phyloP scores from a whole-genome alignment of 352 stramenopile species.

The Elongisporangium prolatum region DNA sequence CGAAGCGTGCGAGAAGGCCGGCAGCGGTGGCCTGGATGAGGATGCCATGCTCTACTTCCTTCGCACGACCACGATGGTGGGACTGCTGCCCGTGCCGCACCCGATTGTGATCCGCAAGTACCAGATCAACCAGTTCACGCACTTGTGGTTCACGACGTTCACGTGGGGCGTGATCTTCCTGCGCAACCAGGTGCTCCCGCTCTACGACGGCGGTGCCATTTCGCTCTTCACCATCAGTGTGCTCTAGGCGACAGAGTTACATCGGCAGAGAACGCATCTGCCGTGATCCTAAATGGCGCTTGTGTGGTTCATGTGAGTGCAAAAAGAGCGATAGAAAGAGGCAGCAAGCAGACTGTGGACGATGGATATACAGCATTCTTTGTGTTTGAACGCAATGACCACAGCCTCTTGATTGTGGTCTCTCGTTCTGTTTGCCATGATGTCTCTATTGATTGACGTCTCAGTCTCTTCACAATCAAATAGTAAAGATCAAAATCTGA shows the following conservation, averaged over 20 bases:
- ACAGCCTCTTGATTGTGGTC: slow-evolving; percentile 1
- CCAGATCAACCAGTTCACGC: slow-evolving; percentile 98
- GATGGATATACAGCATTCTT: not conserved
- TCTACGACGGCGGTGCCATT: slow-evolving; percentile 96
- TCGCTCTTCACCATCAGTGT: slow-evolving; percentile 94
- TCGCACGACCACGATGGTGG: slow-evolving; percentile 97
- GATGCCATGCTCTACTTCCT: slow-evolving; percentile 96
- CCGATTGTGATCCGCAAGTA: slow-evolving; percentile 99
- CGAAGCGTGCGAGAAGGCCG: slow-evolving; percentile 66
- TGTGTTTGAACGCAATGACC: slow-evolving; percentile 6
- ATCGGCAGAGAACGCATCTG: not conserved
- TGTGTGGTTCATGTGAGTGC: too few species aligned
- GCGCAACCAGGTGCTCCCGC: slow-evolving; percentile 93
- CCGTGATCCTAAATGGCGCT: too few species aligned
- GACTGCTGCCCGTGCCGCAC: slow-evolving; percentile 95
- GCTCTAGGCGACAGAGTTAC: slow-evolving; percentile 36
- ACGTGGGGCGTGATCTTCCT: slow-evolving; percentile 99
- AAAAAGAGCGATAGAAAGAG: too few species aligned
- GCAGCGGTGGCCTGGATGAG: slow-evolving; percentile 89
- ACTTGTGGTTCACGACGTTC: slow-evolving; percentile 98
- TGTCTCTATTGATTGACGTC: too few species aligned
- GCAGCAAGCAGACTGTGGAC: too few species aligned
- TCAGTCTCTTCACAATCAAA: too few species aligned
- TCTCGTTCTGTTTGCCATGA: slow-evolving; percentile 1
- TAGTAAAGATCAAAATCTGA: too few species aligned